Evolutionary conservation across 2,329 filamentous ascomycete genomes (phyloP).

Genomic region (Microsporum audouinii): DNA sequence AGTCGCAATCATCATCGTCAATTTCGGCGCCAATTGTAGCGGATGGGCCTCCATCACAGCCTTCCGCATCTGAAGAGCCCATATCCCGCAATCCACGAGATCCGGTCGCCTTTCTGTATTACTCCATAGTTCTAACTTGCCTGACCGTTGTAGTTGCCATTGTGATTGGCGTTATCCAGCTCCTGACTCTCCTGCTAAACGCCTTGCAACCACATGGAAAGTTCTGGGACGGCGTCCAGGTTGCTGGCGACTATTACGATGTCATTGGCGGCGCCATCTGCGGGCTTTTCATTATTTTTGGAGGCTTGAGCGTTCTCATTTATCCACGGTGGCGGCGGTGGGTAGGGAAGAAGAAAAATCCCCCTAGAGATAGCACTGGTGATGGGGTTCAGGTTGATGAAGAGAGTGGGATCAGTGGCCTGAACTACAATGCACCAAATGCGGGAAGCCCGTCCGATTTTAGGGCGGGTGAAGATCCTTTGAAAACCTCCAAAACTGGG

Average conservation of each 20-base stretch:
- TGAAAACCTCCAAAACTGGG: not conserved
- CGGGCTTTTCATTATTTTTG: constrained; percentile 68
- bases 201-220: constrained; percentile 58
- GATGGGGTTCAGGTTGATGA: constrained; percentile 14
- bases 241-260: constrained; percentile 69
- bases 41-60: constrained; percentile 16
- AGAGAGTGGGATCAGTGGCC: not conserved
- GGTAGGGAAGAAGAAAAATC: constrained; percentile 32
- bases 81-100: constrained; percentile 57
- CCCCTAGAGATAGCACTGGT: not conserved
- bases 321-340: constrained; percentile 69
- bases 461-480: not conserved
- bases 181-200: constrained; percentile 66
- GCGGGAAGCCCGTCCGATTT: not conserved
- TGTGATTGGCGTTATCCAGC: constrained; percentile 75
- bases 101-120: constrained; percentile 82
- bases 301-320: constrained; percentile 57
- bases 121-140: constrained; percentile 74
- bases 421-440: not conserved
- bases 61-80: constrained; percentile 10
- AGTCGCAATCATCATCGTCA: constrained; percentile 10
- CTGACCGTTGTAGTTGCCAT: constrained; percentile 75
- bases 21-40: constrained; percentile 5
- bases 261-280: constrained; percentile 80
- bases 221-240: constrained; percentile 86